phyloP scores from a whole-genome alignment of 1,284 basidiomycete species.

The Polyporus tsugae region DNA sequence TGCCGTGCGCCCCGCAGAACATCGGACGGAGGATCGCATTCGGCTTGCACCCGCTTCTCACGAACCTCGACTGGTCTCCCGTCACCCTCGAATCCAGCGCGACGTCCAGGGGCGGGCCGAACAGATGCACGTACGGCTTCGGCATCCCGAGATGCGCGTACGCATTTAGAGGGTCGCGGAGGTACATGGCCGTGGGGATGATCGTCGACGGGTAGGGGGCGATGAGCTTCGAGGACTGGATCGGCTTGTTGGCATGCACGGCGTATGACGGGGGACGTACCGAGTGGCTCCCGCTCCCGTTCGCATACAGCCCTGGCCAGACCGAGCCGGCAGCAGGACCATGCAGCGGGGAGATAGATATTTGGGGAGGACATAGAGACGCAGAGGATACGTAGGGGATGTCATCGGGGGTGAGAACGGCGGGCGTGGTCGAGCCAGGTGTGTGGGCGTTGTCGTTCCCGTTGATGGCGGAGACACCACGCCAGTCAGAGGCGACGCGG shows the following conservation, averaged over 20 bases:
- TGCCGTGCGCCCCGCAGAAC: constrained; percentile 54
- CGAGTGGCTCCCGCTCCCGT: constrained; percentile 47
- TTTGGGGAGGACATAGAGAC: constrained; percentile 34
- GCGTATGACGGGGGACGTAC: constrained; percentile 60
- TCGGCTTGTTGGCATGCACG: constrained; percentile 55
- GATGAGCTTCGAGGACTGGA: constrained; percentile 58
- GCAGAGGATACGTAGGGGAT: constrained; percentile 25
- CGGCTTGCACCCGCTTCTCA: constrained; percentile 87
- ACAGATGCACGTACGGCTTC: constrained; percentile 81
- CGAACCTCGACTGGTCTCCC: constrained; percentile 81
- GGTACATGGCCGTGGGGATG: constrained; percentile 67
- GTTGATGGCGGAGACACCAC: constrained; percentile 72
- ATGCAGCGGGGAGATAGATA: constrained; percentile 41
- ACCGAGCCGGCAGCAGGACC: constrained; percentile 45
- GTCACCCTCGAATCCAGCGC: constrained; percentile 85
- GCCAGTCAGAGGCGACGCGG: constrained; percentile 70
- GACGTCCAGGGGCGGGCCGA: constrained; percentile 84
- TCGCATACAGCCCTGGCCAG: constrained; percentile 46
- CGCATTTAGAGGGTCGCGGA: constrained; percentile 72
- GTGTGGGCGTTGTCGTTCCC: constrained; percentile 36
- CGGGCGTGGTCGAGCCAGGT: constrained; percentile 42
- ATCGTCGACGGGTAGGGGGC: constrained; percentile 66
- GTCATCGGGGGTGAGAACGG: constrained; percentile 42
- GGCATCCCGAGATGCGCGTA: constrained; percentile 79
- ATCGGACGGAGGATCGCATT: constrained; percentile 89